Evolutionary conservation across 176 grass and related monocot species (phyloP).

Genomic region (Oryza glaberrima): DNA sequence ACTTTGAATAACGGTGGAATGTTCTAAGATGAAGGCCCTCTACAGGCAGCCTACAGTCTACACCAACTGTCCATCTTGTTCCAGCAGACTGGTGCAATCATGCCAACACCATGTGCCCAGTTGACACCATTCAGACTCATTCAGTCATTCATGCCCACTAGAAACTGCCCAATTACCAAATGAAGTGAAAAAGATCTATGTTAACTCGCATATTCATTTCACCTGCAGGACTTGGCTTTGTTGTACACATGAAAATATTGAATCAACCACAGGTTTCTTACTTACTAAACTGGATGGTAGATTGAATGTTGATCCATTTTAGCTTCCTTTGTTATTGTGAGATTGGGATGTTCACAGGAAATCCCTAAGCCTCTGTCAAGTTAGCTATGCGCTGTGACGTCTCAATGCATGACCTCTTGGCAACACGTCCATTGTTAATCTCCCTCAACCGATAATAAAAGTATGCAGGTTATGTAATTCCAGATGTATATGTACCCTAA

Average conservation of each 20-base stretch:
- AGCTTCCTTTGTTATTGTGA: neutral
- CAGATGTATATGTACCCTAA: neutral
- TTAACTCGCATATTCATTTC: neutral
- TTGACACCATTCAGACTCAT: no score
- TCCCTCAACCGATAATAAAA: neutral
- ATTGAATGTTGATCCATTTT: neutral
- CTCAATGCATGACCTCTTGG: neutral
- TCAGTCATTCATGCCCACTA: neutral
- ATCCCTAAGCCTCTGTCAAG: neutral
- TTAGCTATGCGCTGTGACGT: neutral
- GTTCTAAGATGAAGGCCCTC: neutral
- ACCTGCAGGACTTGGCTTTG: neutral
- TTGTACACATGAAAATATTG: neutral
- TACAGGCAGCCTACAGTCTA: neutral
- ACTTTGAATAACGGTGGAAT: neutral
- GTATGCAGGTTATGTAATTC: neutral
- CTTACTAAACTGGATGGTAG: neutral
- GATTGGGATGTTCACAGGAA: neutral
- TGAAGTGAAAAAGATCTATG: neutral
- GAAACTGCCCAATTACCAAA: neutral
- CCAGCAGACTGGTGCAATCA: conserved; percentile 11
- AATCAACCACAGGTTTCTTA: neutral
- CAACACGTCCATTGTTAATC: neutral
- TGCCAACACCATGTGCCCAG: neutral
- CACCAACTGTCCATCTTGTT: neutral